Percentiles rank a stretch among this genome's conserved stretches.
Conservation (phyloP, 2,329 filamentous ascomycete genomes). For the Alternaria gaisen region DNA sequence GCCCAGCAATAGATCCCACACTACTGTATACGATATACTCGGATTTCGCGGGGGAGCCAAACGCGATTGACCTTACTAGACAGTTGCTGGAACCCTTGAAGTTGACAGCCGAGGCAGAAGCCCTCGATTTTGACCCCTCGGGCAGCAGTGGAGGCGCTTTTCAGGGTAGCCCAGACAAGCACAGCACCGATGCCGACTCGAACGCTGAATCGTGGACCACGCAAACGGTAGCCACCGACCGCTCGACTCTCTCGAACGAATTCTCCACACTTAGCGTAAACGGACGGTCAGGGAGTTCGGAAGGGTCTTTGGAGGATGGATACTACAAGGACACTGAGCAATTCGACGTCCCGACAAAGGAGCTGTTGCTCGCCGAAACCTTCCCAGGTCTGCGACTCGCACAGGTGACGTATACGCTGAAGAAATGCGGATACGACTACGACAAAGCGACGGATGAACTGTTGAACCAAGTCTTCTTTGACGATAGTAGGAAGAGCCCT, state of each 20-base stretch:
- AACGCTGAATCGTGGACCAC: slow-evolving; percentile 51
- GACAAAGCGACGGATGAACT: slow-evolving; percentile 79
- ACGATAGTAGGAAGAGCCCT: slow-evolving; percentile 67
- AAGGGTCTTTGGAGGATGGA: slow-evolving; percentile 35
- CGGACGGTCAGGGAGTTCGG: slow-evolving; percentile 30
- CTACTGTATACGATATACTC: slow-evolving; percentile 77
- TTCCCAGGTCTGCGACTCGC: slow-evolving; percentile 74
- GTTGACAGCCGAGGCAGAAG: slow-evolving; percentile 69
- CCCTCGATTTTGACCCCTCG: slow-evolving; percentile 81
- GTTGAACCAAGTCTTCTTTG: slow-evolving; percentile 79
- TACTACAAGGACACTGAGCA: slow-evolving; percentile 51
- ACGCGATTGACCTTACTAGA: slow-evolving; percentile 63
- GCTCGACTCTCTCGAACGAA: slow-evolving; percentile 59
- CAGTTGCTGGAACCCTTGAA: slow-evolving; percentile 72
- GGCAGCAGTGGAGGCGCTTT: slow-evolving; percentile 65
- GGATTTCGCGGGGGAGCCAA: slow-evolving; percentile 73
- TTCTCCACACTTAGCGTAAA: slow-evolving; percentile 51
- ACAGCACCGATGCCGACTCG: slow-evolving; percentile 41
- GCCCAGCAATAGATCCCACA: slow-evolving; percentile 77
- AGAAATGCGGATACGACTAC: slow-evolving; percentile 72
- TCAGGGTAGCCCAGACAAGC: slow-evolving; percentile 28
- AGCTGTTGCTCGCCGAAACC: slow-evolving; percentile 70
- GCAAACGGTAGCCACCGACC: slow-evolving; percentile 59
- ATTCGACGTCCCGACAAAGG: slow-evolving; percentile 69
- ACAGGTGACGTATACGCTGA: slow-evolving; percentile 72